A percentile compares a stretch with the other conserved stretches of the same genome.
phyloP scores from a whole-genome alignment of 2,329 filamentous ascomycete genomes.

The Periconia sp. region DNA sequence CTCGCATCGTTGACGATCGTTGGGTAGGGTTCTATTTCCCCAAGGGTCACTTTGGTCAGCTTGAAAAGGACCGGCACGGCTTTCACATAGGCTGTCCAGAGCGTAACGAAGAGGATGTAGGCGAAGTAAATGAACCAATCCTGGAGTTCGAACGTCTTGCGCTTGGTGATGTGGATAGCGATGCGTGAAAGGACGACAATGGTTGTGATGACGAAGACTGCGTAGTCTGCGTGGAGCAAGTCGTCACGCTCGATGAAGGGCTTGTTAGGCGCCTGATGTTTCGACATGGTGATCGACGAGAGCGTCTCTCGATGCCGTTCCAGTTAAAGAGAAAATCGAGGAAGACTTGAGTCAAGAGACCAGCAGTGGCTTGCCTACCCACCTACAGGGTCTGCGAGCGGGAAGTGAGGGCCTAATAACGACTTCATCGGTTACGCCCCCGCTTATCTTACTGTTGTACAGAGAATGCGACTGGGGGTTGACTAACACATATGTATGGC shows the following conservation, averaged over 20 bases:
- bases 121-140: constrained; percentile 32
- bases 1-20: constrained; percentile 38
- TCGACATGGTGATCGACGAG: constrained; percentile 7
- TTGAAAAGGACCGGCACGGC: constrained; percentile 39
- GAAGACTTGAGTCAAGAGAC: no score
- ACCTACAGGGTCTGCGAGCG: no score
- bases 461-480: no score
- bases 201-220: constrained; percentile 22
- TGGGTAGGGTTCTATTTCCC: constrained; percentile 32
- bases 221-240: constrained; percentile 14
- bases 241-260: constrained; percentile 11
- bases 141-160: constrained; percentile 15
- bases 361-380: no score
- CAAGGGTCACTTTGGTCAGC: constrained; percentile 29
- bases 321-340: neutral
- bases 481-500: no score
- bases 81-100: constrained; percentile 40
- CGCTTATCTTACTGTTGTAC: no score
- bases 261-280: constrained; percentile 10
- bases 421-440: no score
- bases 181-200: constrained; percentile 14
- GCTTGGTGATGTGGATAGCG: constrained; percentile 13
- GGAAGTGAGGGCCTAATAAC: no score
- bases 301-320: neutral
- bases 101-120: constrained; percentile 30